A percentile compares a stretch with the other conserved stretches of the same genome.
Evolutionary conservation across 108 stramenopile species (phyloP).

Genomic region (Nitzschia palea): DNA sequence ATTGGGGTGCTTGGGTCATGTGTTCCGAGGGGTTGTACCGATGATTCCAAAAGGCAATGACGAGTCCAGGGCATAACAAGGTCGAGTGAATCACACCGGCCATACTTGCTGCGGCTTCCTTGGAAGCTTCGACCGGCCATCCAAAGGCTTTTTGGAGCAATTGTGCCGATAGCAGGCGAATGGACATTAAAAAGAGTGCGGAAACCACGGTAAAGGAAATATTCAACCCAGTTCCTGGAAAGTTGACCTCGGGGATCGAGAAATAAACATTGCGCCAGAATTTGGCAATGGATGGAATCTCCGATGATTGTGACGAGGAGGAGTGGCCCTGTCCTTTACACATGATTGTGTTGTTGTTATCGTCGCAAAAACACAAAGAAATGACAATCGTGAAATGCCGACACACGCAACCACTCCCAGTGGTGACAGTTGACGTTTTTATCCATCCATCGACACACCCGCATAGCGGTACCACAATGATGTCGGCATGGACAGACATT

Average conservation of each 20-base stretch:
- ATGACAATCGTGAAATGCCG: too few species aligned
- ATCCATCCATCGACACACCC: too few species aligned
- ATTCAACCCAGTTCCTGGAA: constrained; percentile 36
- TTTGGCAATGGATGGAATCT: constrained; percentile 26
- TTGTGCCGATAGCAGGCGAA: constrained; percentile 23
- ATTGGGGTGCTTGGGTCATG: constrained; percentile 29
- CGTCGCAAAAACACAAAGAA: neutral
- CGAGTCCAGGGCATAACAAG: constrained; percentile 41
- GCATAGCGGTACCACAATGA: too few species aligned
- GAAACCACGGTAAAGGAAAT: constrained; percentile 32
- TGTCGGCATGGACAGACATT: too few species aligned
- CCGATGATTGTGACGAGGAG: neutral
- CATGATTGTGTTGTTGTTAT: neutral
- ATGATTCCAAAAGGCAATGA: constrained; percentile 33
- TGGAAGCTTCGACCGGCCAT: constrained; percentile 29
- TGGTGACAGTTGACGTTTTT: too few species aligned
- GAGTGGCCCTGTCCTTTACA: neutral
- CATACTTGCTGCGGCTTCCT: constrained; percentile 28
- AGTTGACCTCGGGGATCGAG: constrained; percentile 40
- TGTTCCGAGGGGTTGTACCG: constrained; percentile 35
- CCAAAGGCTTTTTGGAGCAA: constrained; percentile 18
- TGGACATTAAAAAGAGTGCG: constrained; percentile 29
- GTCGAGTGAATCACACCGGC: constrained; percentile 41
- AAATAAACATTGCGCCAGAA: constrained; percentile 36
- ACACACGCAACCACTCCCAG: too few species aligned